phyloP scores from a whole-genome alignment of 2,329 filamentous ascomycete species.

The Fusarium pininemorale region DNA sequence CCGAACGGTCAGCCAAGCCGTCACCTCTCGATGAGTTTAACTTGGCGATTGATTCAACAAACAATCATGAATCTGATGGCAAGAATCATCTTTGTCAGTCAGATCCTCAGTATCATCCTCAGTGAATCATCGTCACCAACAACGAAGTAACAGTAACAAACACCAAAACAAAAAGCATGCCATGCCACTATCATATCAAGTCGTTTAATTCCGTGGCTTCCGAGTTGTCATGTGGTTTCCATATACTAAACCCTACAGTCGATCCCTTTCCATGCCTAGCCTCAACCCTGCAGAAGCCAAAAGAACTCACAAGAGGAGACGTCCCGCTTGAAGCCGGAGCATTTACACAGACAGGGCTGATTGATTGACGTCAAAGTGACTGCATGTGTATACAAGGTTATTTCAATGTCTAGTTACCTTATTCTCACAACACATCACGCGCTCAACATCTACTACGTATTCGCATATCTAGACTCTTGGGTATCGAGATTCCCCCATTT shows the following conservation, averaged over 20 bases:
- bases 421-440: not conserved
- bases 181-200: constrained; percentile 14
- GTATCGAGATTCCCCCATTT: not conserved
- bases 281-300: not conserved
- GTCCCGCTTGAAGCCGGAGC: not conserved
- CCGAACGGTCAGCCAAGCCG: constrained; percentile 11
- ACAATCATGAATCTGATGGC: not conserved
- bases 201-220: constrained; percentile 18
- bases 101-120: not conserved
- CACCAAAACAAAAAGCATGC: not conserved
- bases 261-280: constrained; percentile 1
- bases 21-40: not conserved
- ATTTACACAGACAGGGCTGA: not conserved
- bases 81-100: too few species aligned
- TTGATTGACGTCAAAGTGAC: constrained; percentile 39
- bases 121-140: not conserved
- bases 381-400: constrained; percentile 13
- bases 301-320: not conserved
- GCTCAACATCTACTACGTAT: not conserved
- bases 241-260: constrained; percentile 24
- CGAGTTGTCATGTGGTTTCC: constrained; percentile 23
- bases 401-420: not conserved
- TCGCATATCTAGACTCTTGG: not conserved
- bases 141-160: constrained; percentile 1
- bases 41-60: not conserved